Evolutionary conservation across 1,139 yeast species (phyloP), one percentile per base, ranked within the genome.

Genomic region (Blastobotrys capitulatus): DNA sequence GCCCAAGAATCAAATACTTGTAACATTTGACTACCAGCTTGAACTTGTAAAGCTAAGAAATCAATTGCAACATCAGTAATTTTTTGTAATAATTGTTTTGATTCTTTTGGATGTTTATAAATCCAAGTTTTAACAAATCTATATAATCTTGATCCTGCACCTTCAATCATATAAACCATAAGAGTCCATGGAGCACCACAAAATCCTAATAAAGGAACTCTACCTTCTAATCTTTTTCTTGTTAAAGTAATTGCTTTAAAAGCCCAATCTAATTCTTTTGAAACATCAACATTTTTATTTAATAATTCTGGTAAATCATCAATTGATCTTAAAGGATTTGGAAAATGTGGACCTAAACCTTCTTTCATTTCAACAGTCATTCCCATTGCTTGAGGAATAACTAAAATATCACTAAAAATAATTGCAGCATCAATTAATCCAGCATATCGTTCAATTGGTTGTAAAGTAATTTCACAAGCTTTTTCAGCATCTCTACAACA

Each of bases 101-200:
- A 72, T 50, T 80, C 83, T 52, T 81, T 78, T 27, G 95, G 87
- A 65, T 82, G 81, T 61, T 77, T 79, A 72, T 83, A 90, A 54
- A 92, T 76, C 97, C 97, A 90, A 65, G 87, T 86, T 68, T 92
- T 89, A 52, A 89, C 96, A 64, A 77, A 88, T 63, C 96, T 77
- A 72, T 86, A 92, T 76, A 90, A 76, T 66, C 87, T 86, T 10
- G 96, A 83, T 15, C 97, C 96, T 60, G 96, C 97, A 45, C 98
- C 98, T 70, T 92, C 98, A 53, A 92, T 83, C 96, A 92, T 94
- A 69, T 94, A 92, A 38, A 90, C 96, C 71, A 92, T 76, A 55
- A 92, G 72, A 10, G 98, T 92, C 97, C 97, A 92, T 52, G 98
- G 98, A 13, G 96, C 97, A 51, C 98, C 98, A 59, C 92, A 87